Evolutionary conservation across 2,329 filamentous ascomycete genomes (phyloP).

Genomic region (Meredithiella fracta): DNA sequence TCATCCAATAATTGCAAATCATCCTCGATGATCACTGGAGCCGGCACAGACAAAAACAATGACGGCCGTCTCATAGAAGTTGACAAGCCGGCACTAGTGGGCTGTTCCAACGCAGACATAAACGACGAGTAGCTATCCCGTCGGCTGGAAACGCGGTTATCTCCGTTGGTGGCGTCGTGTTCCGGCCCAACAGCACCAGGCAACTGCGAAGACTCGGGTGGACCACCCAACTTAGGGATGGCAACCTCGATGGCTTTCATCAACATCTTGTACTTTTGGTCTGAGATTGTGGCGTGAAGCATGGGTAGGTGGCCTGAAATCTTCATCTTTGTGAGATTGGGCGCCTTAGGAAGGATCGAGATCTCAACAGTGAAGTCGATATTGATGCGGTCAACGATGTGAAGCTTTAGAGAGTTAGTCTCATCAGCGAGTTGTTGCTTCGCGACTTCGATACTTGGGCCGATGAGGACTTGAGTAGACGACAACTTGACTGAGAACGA

Average conservation of each 20-base stretch:
- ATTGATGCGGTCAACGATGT: conserved; percentile 93
- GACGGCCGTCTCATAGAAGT: conserved; percentile 19
- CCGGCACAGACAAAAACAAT: conserved; percentile 56
- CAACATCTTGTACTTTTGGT: conserved; percentile 88
- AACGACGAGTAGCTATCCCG: conserved; percentile 14
- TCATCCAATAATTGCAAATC: conserved; percentile 57
- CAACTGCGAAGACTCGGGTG: background rate
- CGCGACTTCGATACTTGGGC: conserved; percentile 79
- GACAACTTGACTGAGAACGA: conserved; percentile 86
- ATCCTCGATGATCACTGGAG: conserved; percentile 57
- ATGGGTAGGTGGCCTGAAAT: conserved; percentile 85
- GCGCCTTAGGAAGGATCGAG: conserved; percentile 90
- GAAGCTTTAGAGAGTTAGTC: conserved; percentile 54
- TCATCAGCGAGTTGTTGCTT: conserved; percentile 60
- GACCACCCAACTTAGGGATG: conserved; percentile 57
- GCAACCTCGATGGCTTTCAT: conserved; percentile 96
- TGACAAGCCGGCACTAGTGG: background rate
- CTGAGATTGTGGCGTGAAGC: conserved; percentile 79
- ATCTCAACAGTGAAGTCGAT: conserved; percentile 93
- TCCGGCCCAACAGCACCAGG: background rate
- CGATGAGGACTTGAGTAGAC: conserved; percentile 89
- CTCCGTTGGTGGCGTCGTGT: background rate
- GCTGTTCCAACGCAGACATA: conserved; percentile 14
- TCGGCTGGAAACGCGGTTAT: background rate
- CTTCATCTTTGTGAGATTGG: conserved; percentile 79